Evolutionary conservation across 2,329 filamentous ascomycete genomes (phyloP), one percentile per base, ranked within the genome.

Genomic region (Sporothrix phasma): DNA sequence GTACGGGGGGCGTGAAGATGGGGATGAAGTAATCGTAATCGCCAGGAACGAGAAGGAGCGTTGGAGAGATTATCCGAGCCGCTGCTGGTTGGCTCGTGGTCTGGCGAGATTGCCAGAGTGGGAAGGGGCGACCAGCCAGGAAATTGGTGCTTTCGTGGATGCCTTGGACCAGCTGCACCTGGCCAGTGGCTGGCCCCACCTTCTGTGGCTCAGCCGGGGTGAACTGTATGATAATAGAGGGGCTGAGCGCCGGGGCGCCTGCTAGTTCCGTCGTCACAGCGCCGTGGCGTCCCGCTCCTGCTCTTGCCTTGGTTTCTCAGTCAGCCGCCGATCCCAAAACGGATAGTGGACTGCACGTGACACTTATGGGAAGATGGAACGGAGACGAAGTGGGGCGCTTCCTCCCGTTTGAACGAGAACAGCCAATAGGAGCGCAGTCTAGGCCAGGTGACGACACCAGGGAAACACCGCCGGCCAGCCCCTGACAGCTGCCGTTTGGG

Each of bases 391-490:
- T 41, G 43, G 31, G 45, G 15, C 34, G 22, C 54, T 11, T 26
- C 54, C 54, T 26, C 37, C 22, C 37, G 54, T 58, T 58, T 61
- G 24, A 19, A 45, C 41, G 19, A 26, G 29, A 24, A 19, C 59
- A 31, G 45, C 59, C 59, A 62, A 62, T 62, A 24, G 34, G 24
- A 29, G 7, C n/a, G 8, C 13, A 19, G 45, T 5, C 7, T 62
- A 13, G 22, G 54, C 3, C 26, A 37, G 54, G 62, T 64, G 62
- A 64, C 62, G 62, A 64, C 62, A 58, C 54, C 37, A 43, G 54
- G 37, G 24, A 39, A 29, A 3, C 6, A 37, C 37, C 22, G 37
- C 37, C 34, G 54, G 39, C 54, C 54, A 43, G 54, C 37, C 22
- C 37, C 17, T 58, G 54, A 10, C 54, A 43, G 54, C 6, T 43